These are phyloP conservation scores for Neonectria ditissima DNA, from an alignment of 2,329 filamentous ascomycete genomes.

Conservation along the genomic window DNA sequence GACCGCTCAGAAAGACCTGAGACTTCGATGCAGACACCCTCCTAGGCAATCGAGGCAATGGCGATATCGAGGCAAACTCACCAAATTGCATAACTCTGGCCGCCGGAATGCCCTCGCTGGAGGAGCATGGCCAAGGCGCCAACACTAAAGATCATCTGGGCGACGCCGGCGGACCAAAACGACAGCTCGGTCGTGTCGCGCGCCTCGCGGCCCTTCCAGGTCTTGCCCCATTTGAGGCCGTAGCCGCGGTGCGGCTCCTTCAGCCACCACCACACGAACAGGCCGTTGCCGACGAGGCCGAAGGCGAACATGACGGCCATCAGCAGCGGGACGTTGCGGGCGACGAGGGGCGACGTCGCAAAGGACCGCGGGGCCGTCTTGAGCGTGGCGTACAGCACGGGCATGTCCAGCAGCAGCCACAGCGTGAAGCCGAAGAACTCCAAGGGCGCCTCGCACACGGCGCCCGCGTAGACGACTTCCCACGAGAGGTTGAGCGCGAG, in stretches of 20 bases:
- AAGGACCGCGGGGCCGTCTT: slow-evolving; percentile 59
- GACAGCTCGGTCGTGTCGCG: slow-evolving; percentile 63
- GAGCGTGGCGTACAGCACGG: slow-evolving; percentile 60
- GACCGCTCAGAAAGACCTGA: background rate
- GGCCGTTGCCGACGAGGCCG: slow-evolving; percentile 54
- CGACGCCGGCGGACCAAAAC: slow-evolving; percentile 60
- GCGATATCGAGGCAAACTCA: slow-evolving; percentile 49
- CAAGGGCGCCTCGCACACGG: slow-evolving; percentile 57
- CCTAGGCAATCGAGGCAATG: slow-evolving; percentile 3
- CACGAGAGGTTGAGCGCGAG: slow-evolving; percentile 64
- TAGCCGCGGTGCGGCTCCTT: slow-evolving; percentile 53
- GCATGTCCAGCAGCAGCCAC: slow-evolving; percentile 63
- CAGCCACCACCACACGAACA: slow-evolving; percentile 62
- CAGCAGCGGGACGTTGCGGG: slow-evolving; percentile 53
- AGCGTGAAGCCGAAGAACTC: slow-evolving; percentile 58
- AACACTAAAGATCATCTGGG: slow-evolving; percentile 56
- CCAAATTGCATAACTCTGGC: slow-evolving; percentile 62
- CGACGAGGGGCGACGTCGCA: slow-evolving; percentile 55
- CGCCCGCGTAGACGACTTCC: slow-evolving; percentile 63
- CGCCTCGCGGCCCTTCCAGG: slow-evolving; percentile 54
- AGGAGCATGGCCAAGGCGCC: slow-evolving; percentile 58
- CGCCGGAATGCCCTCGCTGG: slow-evolving; percentile 60
- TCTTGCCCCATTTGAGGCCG: slow-evolving; percentile 60
- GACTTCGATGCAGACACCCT: slow-evolving; percentile 32
- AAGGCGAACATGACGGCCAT: slow-evolving; percentile 51